phyloP scores from a whole-genome alignment of 257 asterid species.

The Fraxinus americana region DNA sequence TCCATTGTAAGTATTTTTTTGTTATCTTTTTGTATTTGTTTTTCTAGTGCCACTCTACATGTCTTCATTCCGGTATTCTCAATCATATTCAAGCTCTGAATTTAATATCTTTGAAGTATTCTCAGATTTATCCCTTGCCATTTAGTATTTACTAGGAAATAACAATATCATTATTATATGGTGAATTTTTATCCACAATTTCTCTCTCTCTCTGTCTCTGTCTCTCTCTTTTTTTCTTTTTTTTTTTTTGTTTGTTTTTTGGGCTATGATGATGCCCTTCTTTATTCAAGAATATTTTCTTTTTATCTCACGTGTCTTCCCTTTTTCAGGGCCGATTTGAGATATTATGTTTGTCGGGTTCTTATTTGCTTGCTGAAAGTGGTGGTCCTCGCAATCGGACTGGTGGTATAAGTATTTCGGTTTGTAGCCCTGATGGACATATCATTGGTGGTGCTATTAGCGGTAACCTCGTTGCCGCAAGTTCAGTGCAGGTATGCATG shows the following conservation, averaged over 20 bases:
- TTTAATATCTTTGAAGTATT: background rate
- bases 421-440: slow-evolving; percentile 71
- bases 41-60: background rate
- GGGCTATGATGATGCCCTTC: background rate
- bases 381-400: slow-evolving; percentile 68
- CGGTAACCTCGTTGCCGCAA: slow-evolving; percentile 68
- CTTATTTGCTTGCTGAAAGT: slow-evolving; percentile 65
- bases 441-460: slow-evolving; percentile 76
- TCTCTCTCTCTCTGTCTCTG: too few relatives aligned
- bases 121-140: background rate
- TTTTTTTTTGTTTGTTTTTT: background rate
- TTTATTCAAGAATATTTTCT: background rate
- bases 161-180: background rate
- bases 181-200: background rate
- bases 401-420: slow-evolving; percentile 75
- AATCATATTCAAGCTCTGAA: background rate
- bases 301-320: background rate
- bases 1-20: background rate
- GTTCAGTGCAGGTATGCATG: slow-evolving; percentile 60
- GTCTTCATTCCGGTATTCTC: background rate
- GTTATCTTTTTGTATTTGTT: background rate
- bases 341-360: slow-evolving; percentile 74
- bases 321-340: slow-evolving; percentile 67
- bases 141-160: background rate
- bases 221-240: too few relatives aligned